These are phyloP conservation scores for Fusarium xylarioides DNA, from an alignment of 2,329 filamentous ascomycete species.

Conservation along the genomic window DNA sequence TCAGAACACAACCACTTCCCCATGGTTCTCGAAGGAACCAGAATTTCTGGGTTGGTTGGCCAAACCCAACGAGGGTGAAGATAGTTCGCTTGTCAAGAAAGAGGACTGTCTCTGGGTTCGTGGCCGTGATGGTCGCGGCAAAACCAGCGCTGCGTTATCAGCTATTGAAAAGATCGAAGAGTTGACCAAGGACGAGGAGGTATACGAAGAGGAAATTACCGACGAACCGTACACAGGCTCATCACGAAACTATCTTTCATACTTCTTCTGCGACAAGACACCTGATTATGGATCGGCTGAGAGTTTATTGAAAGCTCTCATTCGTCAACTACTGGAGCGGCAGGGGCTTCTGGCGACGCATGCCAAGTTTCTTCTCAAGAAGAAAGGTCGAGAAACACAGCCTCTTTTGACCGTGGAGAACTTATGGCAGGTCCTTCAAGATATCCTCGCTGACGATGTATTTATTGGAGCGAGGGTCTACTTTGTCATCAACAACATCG, in stretches of 20 bases:
- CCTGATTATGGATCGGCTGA: slow-evolving; percentile 52
- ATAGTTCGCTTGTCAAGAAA: not conserved
- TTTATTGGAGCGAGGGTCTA: slow-evolving; percentile 43
- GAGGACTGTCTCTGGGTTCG: slow-evolving; percentile 52
- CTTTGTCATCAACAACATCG: slow-evolving; percentile 54
- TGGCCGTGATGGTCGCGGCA: slow-evolving; percentile 54
- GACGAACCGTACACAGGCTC: slow-evolving; percentile 9
- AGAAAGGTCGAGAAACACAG: slow-evolving; percentile 17
- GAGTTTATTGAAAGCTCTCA: slow-evolving; percentile 52
- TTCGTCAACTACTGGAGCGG: slow-evolving; percentile 50
- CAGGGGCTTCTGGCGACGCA: slow-evolving; percentile 48
- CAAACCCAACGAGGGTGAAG: slow-evolving; percentile 13
- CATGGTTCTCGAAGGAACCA: slow-evolving; percentile 51
- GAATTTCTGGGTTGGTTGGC: slow-evolving; percentile 50
- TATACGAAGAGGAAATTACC: slow-evolving; percentile 44
- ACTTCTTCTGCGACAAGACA: slow-evolving; percentile 53
- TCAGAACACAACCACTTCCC: slow-evolving; percentile 46
- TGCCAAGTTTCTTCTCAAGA: slow-evolving; percentile 47
- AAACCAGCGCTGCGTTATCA: slow-evolving; percentile 52
- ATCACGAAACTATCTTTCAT: slow-evolving; percentile 45
- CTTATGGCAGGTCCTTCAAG: slow-evolving; percentile 53
- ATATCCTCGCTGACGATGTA: slow-evolving; percentile 50
- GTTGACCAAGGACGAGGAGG: slow-evolving; percentile 36
- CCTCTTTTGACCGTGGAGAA: slow-evolving; percentile 28
- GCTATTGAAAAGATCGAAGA: slow-evolving; percentile 50